Percentiles rank a stretch among this genome's conserved stretches.
phyloP scores from a whole-genome alignment of 129 eudicot species.

The Cynara cardunculus region DNA sequence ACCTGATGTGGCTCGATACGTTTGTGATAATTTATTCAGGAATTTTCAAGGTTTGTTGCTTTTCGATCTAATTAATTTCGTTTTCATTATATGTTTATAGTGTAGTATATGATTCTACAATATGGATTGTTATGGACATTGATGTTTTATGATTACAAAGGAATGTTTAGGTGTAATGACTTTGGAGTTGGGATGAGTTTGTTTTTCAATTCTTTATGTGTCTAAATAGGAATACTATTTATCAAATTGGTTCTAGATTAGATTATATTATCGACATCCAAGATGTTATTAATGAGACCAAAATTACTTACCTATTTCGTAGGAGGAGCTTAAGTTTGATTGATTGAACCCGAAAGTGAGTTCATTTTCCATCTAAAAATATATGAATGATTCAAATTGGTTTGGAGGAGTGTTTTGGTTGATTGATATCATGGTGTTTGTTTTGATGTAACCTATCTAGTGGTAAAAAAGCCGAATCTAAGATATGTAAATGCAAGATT shows the following conservation, averaged over 20 bases:
- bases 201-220: too few species aligned
- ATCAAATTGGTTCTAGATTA: constrained; percentile 1
- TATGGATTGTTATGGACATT: not conserved
- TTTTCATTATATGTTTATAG: not conserved
- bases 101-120: not conserved
- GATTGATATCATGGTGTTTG: not conserved
- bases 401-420: not conserved
- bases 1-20: constrained; percentile 55
- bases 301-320: not conserved
- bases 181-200: too few species aligned
- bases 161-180: not conserved
- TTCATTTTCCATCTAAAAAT: not conserved
- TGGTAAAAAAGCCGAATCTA: not conserved
- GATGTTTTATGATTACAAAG: not conserved
- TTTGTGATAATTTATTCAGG: constrained; percentile 52
- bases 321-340: not conserved
- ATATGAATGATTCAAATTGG: not conserved
- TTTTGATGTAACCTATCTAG: not conserved
- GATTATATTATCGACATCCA: not conserved
- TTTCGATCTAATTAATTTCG: not conserved
- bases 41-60: constrained; percentile 49
- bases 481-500: not conserved
- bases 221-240: not conserved
- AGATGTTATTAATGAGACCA: not conserved
- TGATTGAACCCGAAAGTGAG: not conserved